These are phyloP conservation scores for Claviceps sp. DNA, from an alignment of 2,329 filamentous ascomycete species.

Conservation along the genomic window DNA sequence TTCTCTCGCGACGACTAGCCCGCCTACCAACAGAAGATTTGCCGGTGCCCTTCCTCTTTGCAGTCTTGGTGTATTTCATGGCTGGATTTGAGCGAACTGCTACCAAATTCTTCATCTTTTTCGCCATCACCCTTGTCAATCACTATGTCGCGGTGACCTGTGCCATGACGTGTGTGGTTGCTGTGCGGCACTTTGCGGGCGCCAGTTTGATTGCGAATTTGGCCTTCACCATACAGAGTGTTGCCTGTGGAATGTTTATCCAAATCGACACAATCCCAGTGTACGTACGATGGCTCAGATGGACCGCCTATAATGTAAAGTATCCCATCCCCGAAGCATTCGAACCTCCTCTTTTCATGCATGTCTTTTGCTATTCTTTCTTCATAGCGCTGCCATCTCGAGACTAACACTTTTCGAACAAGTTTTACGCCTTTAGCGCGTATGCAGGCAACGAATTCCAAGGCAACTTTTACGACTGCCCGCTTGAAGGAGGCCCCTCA, in stretches of 20 bases:
- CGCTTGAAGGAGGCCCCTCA: conserved; percentile 42
- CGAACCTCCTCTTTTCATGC: background rate
- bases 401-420: conserved; percentile 8
- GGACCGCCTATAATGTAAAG: conserved; percentile 23
- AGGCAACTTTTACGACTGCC: conserved; percentile 61
- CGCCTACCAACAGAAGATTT: conserved; percentile 58
- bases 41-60: conserved; percentile 58
- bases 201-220: conserved; percentile 62
- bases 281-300: conserved; percentile 69
- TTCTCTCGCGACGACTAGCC: conserved; percentile 56
- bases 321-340: background rate
- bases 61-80: conserved; percentile 66
- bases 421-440: conserved; percentile 61
- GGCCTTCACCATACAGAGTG: conserved; percentile 57
- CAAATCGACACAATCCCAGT: conserved; percentile 60
- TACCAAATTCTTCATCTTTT: conserved; percentile 58
- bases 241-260: conserved; percentile 66
- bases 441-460: conserved; percentile 61
- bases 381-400: background rate
- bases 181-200: conserved; percentile 53
- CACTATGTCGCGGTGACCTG: conserved; percentile 65
- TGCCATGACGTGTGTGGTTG: conserved; percentile 52
- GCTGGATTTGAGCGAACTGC: conserved; percentile 54
- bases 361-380: too few species aligned
- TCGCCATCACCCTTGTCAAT: conserved; percentile 51